Evolutionary conservation across 306 rosid species (phyloP).

Genomic region (Trichosanthes cucumerina): DNA sequence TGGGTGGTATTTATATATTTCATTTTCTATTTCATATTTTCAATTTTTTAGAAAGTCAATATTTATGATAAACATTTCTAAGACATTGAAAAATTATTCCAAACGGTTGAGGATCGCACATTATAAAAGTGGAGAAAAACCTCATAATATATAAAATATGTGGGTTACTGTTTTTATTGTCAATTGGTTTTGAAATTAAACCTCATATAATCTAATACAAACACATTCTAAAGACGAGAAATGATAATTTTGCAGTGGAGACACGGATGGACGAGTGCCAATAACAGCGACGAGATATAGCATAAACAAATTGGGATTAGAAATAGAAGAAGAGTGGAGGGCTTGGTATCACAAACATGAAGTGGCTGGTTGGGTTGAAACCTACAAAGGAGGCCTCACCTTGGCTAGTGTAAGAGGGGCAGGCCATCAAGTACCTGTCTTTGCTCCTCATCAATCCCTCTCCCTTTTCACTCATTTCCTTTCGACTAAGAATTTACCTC

Average conservation of each 20-base stretch:
- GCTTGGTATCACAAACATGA: conserved; percentile 40
- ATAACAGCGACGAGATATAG: conserved; percentile 52
- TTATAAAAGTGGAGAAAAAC: no score
- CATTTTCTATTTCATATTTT: no score
- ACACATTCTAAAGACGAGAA: no score
- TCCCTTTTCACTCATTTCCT: conserved; percentile 50
- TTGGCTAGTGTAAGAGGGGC: conserved; percentile 63
- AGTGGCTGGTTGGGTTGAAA: conserved; percentile 57
- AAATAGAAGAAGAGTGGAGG: conserved; percentile 35
- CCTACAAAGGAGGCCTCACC: conserved; percentile 39
- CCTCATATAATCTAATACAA: no score
- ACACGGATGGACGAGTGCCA: conserved; percentile 59
- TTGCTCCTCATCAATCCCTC: conserved; percentile 40
- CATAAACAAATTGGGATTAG: conserved; percentile 36
- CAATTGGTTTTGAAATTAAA: no score
- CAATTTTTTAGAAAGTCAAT: no score
- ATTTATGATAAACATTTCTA: no score
- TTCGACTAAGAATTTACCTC: conserved; percentile 27
- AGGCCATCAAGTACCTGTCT: conserved; percentile 58
- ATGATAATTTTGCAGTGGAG: conserved; percentile 37
- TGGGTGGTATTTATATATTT: no score
- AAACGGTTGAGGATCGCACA: no score
- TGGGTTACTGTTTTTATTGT: no score
- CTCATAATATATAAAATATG: no score
- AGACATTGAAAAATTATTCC: no score